These are phyloP conservation scores for Saussurea involucrata DNA, from an alignment of 129 eudicot genomes.

Conservation along the genomic window DNA sequence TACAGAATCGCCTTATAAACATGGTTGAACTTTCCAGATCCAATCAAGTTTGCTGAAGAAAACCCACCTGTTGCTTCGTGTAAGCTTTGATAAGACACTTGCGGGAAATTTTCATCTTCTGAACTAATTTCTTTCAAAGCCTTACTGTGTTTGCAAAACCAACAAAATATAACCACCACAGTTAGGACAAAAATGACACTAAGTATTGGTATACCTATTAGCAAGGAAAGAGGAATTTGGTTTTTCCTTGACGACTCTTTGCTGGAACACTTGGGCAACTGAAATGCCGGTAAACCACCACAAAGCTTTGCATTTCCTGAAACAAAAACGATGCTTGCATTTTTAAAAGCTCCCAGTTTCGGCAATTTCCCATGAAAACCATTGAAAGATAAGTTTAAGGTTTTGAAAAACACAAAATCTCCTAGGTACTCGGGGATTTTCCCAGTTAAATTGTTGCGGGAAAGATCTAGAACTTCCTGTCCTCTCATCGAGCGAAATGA, in stretches of 20 bases:
- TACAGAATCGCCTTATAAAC: slow-evolving; percentile 22
- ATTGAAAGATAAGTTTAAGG: background rate
- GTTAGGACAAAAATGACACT: background rate
- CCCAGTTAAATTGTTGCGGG: background rate
- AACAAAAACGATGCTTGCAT: background rate
- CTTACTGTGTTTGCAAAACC: background rate
- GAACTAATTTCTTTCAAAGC: background rate
- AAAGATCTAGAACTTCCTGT: background rate
- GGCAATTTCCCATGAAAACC: background rate
- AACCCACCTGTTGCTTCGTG: slow-evolving; percentile 20
- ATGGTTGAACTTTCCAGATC: slow-evolving; percentile 19
- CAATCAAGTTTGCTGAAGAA: slow-evolving; percentile 17
- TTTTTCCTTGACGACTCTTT: background rate
- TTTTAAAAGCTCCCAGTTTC: background rate
- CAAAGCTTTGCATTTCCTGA: background rate
- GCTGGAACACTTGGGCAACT: background rate
- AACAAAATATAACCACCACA: background rate
- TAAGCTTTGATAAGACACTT: slow-evolving; percentile 20
- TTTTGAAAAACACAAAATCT: background rate
- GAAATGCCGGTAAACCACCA: background rate
- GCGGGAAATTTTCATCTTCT: background rate
- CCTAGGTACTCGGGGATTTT: background rate
- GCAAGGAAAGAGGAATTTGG: background rate
- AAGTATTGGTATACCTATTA: background rate
- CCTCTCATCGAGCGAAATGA: background rate